Base-by-base conservation (phyloP, 805 yeast genomes). In the Candida sphagnicola region DNA sequence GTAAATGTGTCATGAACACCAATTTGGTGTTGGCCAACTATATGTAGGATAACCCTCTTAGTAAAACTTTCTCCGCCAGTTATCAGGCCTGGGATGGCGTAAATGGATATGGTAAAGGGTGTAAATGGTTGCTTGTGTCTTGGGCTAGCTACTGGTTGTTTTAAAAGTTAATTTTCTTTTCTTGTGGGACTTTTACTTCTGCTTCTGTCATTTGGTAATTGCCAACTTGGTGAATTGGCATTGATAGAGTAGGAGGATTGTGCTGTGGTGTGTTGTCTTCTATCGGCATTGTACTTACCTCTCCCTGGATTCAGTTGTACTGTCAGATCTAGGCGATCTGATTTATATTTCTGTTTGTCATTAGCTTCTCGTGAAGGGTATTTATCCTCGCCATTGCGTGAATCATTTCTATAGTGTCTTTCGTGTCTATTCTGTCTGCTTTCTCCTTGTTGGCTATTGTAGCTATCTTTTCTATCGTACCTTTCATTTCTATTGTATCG, bases 261-360 rank as follows among this genome's bases (percentile, higher is more conserved):
- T 21, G 6, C 24, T 21, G 24, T 6, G 24, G 6, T 21, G 24
- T 21, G 3, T 13, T 30, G 24, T 16, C 35, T 16, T 13, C 21
- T 21, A 18, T 30, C 18, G 35, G 29, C 29, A 26, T 26, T 26
- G 15, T 26, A 26, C 29, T 26, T 26, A 13, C 29, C 29, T 26
- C 29, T 10, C 13, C 29, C 29, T 21, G 24, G 10, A 26, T 26
- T 26, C 23, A n/a, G 28, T 32, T 37, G 26, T 32, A 18, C 34
- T 35, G 23, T 19, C 29, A 10, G 28, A 39, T 38, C 12, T 37
- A 23, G 35, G 37, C 13, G 38, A 18, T n/a, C n/a, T n/a, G n/a
- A n/a, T n/a, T n/a, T n/a, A n/a, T n/a, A n/a, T n/a, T n/a, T n/a
- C n/a, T n/a, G n/a, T n/a, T n/a, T n/a, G n/a, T n/a, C n/a, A n/a